Evolutionary conservation across 2,329 filamentous ascomycete species (phyloP).

Genomic region (Capronia epimyces): DNA sequence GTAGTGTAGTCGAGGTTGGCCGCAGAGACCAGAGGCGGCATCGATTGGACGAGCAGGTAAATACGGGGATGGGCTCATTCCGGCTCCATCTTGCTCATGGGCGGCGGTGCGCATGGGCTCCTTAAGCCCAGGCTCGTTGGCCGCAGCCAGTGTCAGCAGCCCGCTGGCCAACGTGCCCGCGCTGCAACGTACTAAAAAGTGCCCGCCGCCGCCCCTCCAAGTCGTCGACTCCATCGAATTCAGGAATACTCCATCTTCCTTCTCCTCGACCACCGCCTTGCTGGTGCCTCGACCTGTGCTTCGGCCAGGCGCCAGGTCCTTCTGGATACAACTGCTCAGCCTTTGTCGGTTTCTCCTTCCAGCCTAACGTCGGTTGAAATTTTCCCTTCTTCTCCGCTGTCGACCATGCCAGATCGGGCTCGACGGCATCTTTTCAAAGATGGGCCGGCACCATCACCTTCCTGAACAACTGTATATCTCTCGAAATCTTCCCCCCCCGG

Average conservation of each 20-base stretch:
- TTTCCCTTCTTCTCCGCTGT: slow-evolving; percentile 4
- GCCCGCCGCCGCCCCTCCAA: background rate
- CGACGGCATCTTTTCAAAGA: slow-evolving; percentile 5
- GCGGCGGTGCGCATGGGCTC: background rate
- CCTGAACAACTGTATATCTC: slow-evolving; percentile 28
- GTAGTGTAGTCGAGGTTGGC: too few species aligned
- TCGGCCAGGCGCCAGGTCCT: background rate
- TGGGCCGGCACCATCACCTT: slow-evolving; percentile 28
- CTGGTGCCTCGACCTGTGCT: background rate
- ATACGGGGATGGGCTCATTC: background rate
- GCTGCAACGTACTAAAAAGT: background rate
- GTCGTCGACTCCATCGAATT: background rate
- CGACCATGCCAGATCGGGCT: slow-evolving; percentile 20
- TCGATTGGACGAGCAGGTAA: background rate
- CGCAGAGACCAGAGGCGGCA: too few species aligned
- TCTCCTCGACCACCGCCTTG: background rate
- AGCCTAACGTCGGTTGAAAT: slow-evolving; percentile 4
- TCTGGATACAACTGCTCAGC: background rate
- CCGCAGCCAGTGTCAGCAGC: slow-evolving; percentile 1
- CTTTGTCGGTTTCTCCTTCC: background rate
- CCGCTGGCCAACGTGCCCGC: slow-evolving; percentile 7
- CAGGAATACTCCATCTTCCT: background rate
- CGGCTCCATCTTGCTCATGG: background rate
- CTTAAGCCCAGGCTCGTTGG: background rate
- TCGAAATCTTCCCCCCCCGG: slow-evolving; percentile 23